Percentiles rank a stretch among this genome's conserved stretches.
Evolutionary conservation across 345 rosid genomes (phyloP).

Genomic region (Moricandia arvensis): DNA sequence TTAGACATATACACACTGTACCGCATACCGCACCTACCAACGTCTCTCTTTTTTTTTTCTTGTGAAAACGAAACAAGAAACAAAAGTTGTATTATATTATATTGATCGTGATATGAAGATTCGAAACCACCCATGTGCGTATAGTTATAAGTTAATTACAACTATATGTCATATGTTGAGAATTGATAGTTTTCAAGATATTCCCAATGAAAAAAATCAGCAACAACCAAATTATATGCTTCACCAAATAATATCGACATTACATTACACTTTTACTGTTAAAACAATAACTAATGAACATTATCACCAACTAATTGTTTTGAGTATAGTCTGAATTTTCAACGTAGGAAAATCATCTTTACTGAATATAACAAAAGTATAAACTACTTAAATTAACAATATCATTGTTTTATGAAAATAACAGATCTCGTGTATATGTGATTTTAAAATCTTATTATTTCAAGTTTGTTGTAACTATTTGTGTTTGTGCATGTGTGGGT

Average conservation of each 20-base stretch:
- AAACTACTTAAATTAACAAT: neutral
- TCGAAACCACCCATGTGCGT: conserved; percentile 15
- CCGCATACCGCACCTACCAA: conserved; percentile 32
- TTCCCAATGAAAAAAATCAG: neutral
- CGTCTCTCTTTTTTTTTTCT: too few relatives aligned
- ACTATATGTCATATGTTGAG: conserved; percentile 17
- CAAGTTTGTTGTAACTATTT: neutral
- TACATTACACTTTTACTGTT: neutral
- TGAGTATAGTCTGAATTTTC: neutral
- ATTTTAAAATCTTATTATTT: neutral
- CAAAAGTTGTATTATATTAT: neutral
- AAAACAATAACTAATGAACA: neutral
- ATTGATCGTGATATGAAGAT: conserved; percentile 17
- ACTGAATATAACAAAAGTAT: neutral
- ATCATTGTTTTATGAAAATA: neutral
- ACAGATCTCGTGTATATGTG: neutral
- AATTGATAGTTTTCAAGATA: neutral
- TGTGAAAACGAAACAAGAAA: neutral
- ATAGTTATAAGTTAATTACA: too few relatives aligned
- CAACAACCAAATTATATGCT: neutral
- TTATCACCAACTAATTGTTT: neutral
- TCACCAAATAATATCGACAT: neutral
- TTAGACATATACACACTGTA: conserved; percentile 2
- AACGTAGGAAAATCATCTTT: neutral
- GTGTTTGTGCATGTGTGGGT: neutral